Conservation (phyloP, 176 grass and related monocot genomes). For the Cenchrus fungigraminus region DNA sequence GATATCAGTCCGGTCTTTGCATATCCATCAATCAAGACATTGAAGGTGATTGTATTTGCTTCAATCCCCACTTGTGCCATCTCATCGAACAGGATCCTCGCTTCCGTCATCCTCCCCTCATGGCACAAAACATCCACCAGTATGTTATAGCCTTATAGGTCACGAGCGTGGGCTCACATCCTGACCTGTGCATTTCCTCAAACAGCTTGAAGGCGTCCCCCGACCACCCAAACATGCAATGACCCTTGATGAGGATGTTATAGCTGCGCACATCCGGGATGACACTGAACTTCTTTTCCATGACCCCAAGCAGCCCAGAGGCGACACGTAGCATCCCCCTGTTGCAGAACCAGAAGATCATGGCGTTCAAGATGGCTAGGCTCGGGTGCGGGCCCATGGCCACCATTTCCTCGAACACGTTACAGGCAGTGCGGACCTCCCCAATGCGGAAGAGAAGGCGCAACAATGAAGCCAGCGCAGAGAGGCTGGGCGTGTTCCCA, state of each 20-base stretch:
- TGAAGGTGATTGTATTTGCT: conserved; percentile 82
- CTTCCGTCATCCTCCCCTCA: conserved; percentile 71
- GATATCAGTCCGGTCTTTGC: conserved; percentile 70
- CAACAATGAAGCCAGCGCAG: conserved; percentile 54
- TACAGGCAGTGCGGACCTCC: conserved; percentile 67
- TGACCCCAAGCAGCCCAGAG: conserved; percentile 54
- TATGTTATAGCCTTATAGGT: conserved; percentile 67
- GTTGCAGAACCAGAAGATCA: conserved; percentile 83
- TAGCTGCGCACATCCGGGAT: conserved; percentile 64
- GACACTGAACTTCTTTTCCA: conserved; percentile 25
- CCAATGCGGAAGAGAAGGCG: conserved; percentile 58
- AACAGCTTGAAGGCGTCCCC: conserved; percentile 71
- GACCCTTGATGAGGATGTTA: conserved; percentile 90
- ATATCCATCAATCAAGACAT: conserved; percentile 88
- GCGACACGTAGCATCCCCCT: conserved; percentile 49
- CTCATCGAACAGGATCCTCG: conserved; percentile 65
- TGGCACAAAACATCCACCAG: conserved; percentile 62
- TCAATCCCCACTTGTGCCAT: conserved; percentile 55
- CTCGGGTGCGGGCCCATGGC: conserved; percentile 55
- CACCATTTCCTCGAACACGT: conserved; percentile 84
- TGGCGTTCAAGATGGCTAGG: conserved; percentile 65
- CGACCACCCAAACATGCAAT: conserved; percentile 56
- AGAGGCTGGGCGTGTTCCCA: conserved; percentile 50
- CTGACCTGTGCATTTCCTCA: conserved; percentile 54
- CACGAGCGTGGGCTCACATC: conserved; percentile 49